Evolutionary conservation across 352 stramenopile genomes (phyloP).

Genomic region (Aphanomyces astaci): DNA sequence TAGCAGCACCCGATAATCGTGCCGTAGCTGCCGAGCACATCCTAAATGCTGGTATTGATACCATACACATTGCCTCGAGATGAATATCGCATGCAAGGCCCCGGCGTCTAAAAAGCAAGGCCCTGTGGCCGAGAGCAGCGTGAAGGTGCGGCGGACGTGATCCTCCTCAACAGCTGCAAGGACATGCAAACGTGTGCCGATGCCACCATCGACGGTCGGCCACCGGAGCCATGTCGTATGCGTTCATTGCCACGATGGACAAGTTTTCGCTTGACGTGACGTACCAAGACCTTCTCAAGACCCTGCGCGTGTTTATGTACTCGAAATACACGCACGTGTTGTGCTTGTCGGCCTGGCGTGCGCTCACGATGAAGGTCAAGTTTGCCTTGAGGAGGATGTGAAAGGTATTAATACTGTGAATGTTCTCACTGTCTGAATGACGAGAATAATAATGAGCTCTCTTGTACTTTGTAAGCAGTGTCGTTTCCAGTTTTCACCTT

Average conservation of each 20-base stretch:
- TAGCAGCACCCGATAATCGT: too few relatives aligned
- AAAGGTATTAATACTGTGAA: too few relatives aligned
- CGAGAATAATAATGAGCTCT: too few relatives aligned
- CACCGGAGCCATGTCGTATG: constrained; percentile 34
- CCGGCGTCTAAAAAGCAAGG: background rate
- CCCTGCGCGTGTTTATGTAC: constrained; percentile 16
- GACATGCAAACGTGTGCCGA: constrained; percentile 38
- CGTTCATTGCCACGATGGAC: constrained; percentile 28
- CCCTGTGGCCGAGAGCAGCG: constrained; percentile 4
- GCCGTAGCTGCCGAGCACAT: too few relatives aligned
- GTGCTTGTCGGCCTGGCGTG: constrained; percentile 25
- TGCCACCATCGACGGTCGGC: constrained; percentile 28
- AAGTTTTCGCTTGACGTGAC: constrained; percentile 23
- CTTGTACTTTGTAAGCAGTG: too few relatives aligned
- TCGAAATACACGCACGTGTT: constrained; percentile 28
- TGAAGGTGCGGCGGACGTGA: constrained; percentile 28
- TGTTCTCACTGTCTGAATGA: too few relatives aligned
- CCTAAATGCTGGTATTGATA: background rate
- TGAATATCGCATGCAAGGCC: background rate
- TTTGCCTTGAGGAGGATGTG: constrained; percentile 13
- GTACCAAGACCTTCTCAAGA: constrained; percentile 17
- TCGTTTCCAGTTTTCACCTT: too few relatives aligned
- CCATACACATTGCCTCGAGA: too few relatives aligned
- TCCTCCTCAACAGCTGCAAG: constrained; percentile 36
- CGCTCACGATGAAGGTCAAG: constrained; percentile 24